These are phyloP conservation scores for Pyrenula massariospora DNA, from an alignment of 495 filamentous ascomycete species.

Conservation along the genomic window DNA sequence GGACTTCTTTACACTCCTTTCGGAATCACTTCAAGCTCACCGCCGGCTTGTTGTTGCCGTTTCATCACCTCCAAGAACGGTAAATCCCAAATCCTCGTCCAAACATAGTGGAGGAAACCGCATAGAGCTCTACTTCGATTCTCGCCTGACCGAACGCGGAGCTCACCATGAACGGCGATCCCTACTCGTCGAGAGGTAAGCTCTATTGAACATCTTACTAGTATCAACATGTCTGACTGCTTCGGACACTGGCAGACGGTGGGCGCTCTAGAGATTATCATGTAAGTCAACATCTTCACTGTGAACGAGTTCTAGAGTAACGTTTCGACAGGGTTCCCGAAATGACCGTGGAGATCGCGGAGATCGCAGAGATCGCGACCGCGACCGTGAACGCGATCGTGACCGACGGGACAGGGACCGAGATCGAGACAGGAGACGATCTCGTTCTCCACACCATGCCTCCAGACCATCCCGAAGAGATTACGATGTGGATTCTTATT, in stretches of 20 bases:
- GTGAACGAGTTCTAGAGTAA: neutral
- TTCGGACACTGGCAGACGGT: slow-evolving; percentile 37
- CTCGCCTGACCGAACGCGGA: slow-evolving; percentile 5
- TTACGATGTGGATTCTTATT: slow-evolving; percentile 76
- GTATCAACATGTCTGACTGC: slow-evolving; percentile 7
- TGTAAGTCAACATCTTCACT: slow-evolving; percentile 31
- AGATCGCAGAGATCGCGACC: slow-evolving; percentile 26
- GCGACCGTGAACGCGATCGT: slow-evolving; percentile 35
- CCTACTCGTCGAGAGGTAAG: slow-evolving; percentile 70
- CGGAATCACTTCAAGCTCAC: neutral
- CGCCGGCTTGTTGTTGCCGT: too few relatives aligned
- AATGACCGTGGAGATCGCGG: slow-evolving; percentile 19
- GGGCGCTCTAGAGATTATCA: slow-evolving; percentile 66
- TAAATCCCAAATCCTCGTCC: neutral
- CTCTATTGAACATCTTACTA: slow-evolving; percentile 5
- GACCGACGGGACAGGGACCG: slow-evolving; percentile 42
- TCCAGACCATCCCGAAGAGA: slow-evolving; percentile 49
- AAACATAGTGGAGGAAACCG: neutral
- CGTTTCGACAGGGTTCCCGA: slow-evolving; percentile 1
- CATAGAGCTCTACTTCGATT: neutral
- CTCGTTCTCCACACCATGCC: slow-evolving; percentile 61
- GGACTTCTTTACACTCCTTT: too few relatives aligned
- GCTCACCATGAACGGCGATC: slow-evolving; percentile 76
- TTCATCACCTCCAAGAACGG: too few relatives aligned
- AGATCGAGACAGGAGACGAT: slow-evolving; percentile 54